Percentiles rank a stretch among this genome's conserved stretches.
These are phyloP conservation scores for Quercus alba DNA, from an alignment of 306 rosid species.

Conservation along the genomic window DNA sequence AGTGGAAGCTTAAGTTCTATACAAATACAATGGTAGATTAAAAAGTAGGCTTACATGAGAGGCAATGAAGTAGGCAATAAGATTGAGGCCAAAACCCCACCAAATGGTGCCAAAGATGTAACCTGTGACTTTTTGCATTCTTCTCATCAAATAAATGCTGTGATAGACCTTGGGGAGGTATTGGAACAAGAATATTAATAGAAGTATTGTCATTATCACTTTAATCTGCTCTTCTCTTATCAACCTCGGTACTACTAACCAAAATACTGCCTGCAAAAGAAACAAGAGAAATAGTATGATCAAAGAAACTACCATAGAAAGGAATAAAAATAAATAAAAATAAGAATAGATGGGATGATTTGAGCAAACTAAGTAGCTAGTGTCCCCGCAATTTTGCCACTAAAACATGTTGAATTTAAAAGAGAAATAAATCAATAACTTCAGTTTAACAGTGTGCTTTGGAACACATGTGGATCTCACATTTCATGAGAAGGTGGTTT, in stretches of 20 bases:
- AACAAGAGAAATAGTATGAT: not conserved
- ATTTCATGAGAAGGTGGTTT: too few relatives aligned
- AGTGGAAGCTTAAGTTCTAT: not conserved
- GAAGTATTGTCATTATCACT: constrained; percentile 84
- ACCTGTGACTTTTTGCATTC: constrained; percentile 97
- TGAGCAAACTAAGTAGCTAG: not conserved
- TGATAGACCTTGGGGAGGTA: constrained; percentile 97
- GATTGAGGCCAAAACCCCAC: constrained; percentile 99
- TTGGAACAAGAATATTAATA: constrained; percentile 81
- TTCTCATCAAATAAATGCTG: constrained; percentile 84
- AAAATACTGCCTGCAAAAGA: constrained; percentile 78
- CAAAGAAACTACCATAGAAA: not conserved
- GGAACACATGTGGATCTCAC: too few relatives aligned
- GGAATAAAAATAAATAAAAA: not conserved
- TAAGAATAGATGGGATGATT: not conserved
- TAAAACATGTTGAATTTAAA: too few relatives aligned
- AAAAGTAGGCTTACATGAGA: constrained; percentile 65
- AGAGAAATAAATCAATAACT: too few relatives aligned
- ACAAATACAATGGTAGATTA: not conserved
- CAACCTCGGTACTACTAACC: constrained; percentile 82
- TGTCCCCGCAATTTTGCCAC: not conserved
- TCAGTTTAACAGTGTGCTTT: too few relatives aligned
- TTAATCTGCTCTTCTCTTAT: constrained; percentile 87
- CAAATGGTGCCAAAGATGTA: constrained; percentile 97
- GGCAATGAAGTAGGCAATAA: constrained; percentile 96